Conservation (phyloP, 2,329 filamentous ascomycete genomes). For the Neoarthrinium moseri region DNA sequence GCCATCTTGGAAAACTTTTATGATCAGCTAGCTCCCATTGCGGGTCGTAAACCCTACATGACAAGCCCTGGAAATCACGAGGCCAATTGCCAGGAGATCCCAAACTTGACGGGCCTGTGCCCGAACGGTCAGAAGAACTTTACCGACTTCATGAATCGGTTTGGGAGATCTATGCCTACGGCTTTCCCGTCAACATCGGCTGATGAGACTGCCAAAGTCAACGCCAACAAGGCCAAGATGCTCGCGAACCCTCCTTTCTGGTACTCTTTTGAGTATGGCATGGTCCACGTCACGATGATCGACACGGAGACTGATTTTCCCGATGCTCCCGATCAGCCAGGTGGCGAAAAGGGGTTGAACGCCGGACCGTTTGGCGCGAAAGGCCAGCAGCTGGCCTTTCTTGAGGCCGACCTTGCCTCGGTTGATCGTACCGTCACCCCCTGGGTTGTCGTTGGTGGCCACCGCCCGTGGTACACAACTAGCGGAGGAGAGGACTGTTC, state of each 20-base stretch:
- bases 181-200: constrained; percentile 48
- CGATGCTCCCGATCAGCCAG: constrained; percentile 42
- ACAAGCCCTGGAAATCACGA: constrained; percentile 59
- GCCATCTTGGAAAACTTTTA: constrained; percentile 58
- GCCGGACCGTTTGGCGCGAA: constrained; percentile 47
- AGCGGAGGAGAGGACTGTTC: constrained; percentile 32
- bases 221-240: constrained; percentile 41
- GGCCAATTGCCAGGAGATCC: constrained; percentile 47
- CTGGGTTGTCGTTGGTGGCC: constrained; percentile 47
- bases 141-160: constrained; percentile 57
- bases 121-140: constrained; percentile 58
- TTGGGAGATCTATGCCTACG: constrained; percentile 49
- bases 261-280: constrained; percentile 61
- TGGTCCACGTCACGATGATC: constrained; percentile 53
- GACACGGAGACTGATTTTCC: constrained; percentile 58
- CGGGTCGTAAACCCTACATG: constrained; percentile 56
- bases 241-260: constrained; percentile 54
- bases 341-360: constrained; percentile 39
- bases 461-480: constrained; percentile 47
- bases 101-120: constrained; percentile 35
- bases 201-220: constrained; percentile 36
- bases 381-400: constrained; percentile 52
- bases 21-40: constrained; percentile 51
- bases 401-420: constrained; percentile 53
- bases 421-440: constrained; percentile 56